phyloP scores from a whole-genome alignment of 2,329 filamentous ascomycete genomes.

The Huntiella decipiens region DNA sequence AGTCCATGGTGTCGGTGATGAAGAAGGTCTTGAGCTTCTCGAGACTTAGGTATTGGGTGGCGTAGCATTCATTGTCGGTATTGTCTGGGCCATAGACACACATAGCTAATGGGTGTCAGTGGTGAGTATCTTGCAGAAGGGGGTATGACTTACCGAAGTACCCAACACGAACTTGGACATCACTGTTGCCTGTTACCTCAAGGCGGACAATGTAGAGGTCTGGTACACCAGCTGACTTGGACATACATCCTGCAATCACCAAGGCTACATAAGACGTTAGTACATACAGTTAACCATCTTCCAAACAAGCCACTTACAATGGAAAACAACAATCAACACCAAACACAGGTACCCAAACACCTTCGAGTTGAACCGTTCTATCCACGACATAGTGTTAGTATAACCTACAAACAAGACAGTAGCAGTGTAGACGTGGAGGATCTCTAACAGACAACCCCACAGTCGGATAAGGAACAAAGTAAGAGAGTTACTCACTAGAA shows the following conservation, averaged over 20 bases:
- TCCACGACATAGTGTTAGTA: slow-evolving; percentile 5
- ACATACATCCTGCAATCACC: slow-evolving; percentile 11
- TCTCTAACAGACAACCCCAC: background rate
- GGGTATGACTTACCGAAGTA: slow-evolving; percentile 10
- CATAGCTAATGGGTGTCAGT: slow-evolving; percentile 6
- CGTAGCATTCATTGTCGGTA: slow-evolving; percentile 9
- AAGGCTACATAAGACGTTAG: background rate
- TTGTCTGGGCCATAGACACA: slow-evolving; percentile 8
- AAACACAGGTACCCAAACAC: slow-evolving; percentile 10
- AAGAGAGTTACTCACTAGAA: slow-evolving; percentile 8
- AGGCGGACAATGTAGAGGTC: slow-evolving; percentile 9
- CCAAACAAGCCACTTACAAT: slow-evolving; percentile 4
- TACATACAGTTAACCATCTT: background rate
- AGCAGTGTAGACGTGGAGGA: background rate
- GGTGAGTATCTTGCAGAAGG: background rate
- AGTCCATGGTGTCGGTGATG: slow-evolving; percentile 8
- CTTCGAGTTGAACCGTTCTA: slow-evolving; percentile 11
- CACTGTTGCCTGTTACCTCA: slow-evolving; percentile 4
- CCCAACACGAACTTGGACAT: slow-evolving; percentile 8
- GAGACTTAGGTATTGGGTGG: slow-evolving; percentile 6
- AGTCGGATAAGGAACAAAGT: background rate
- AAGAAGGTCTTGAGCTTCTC: slow-evolving; percentile 10
- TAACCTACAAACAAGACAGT: background rate
- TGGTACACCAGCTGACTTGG: slow-evolving; percentile 9
- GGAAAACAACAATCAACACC: slow-evolving; percentile 11